Base-by-base conservation (phyloP, 768 basidiomycete species). In the Tulasnella sp. region DNA sequence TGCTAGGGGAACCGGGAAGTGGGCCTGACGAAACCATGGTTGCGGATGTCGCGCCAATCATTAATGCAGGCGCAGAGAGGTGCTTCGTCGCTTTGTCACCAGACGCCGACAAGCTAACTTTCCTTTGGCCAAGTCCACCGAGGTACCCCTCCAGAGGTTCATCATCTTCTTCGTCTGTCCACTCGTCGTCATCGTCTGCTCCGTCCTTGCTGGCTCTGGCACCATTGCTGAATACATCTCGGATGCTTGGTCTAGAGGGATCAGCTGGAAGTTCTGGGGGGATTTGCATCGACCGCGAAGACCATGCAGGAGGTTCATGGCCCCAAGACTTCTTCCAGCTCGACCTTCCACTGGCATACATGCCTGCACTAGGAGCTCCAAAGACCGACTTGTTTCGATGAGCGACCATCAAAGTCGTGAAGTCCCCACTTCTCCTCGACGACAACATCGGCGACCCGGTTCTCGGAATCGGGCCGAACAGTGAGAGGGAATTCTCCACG, bases 241-340 rank as follows among this genome's bases (percentile, higher is more conserved):
- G 86, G 36, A 95, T 87, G 22, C 77, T 85, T 19, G 83, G 82
- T 31, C 67, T 71, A 79, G 83, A 34, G 90, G 87, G 0, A 88
- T 91, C 67, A 54, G 88, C 87, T 15, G 93, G 85, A 11, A 93
- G 91, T 81, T 94, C 93, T 37, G 93, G 85, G 0, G 93, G 91
- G 5, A 90, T 82, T 80, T 90, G 90, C 15, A 72, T 49, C n/a
- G 82, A 82, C 3, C 91, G 87, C 42, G 85, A 86, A 79, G 92
- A 90, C 92, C 93, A 94, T 22, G 93, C 93, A 29, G 93, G 92
- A 7, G 93, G 93, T 80, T 94, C 92, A 37, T 90, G 83, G 0
- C 93, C 93, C 93, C 93, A 95, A 8, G 91, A 88, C 82, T 93
- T 93, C 85, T 93, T 94, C 93, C 93, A 95, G 81, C 91, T 91